Evolutionary conservation across 495 filamentous ascomycete genomes (phyloP).

Genomic region (Hypoxylon cercidicola): DNA sequence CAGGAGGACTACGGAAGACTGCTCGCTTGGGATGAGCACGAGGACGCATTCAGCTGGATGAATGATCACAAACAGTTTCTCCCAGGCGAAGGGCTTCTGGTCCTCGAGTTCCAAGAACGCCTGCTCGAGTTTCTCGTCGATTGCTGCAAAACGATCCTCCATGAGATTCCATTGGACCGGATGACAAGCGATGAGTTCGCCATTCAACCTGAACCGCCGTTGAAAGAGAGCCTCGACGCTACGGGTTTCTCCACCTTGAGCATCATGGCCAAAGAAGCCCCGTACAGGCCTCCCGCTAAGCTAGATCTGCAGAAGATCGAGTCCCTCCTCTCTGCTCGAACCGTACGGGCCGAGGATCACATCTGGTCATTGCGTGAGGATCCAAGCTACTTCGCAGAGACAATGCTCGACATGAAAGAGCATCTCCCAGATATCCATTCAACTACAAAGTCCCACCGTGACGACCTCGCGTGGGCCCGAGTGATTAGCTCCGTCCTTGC

Average conservation of each 20-base stretch:
- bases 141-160: slow-evolving; percentile 58
- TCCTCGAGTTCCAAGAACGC: slow-evolving; percentile 61
- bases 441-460: slow-evolving; percentile 23
- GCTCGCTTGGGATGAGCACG: slow-evolving; percentile 54
- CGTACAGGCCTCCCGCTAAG: slow-evolving; percentile 56
- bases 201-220: slow-evolving; percentile 48
- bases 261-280: slow-evolving; percentile 58
- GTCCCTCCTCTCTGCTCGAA: slow-evolving; percentile 52
- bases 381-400: slow-evolving; percentile 61
- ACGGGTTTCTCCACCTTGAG: slow-evolving; percentile 33
- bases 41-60: slow-evolving; percentile 49
- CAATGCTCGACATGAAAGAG: slow-evolving; percentile 53
- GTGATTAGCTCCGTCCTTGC: slow-evolving; percentile 40
- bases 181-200: slow-evolving; percentile 39
- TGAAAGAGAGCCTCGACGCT: slow-evolving; percentile 42
- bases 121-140: slow-evolving; percentile 58
- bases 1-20: slow-evolving; percentile 58
- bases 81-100: slow-evolving; percentile 58
- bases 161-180: slow-evolving; percentile 46
- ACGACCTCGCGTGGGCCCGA: slow-evolving; percentile 14
- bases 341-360: slow-evolving; percentile 59
- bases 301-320: slow-evolving; percentile 58
- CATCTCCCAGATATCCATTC: slow-evolving; percentile 54
- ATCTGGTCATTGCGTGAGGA: slow-evolving; percentile 67
- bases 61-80: slow-evolving; percentile 38